Evolutionary conservation across 768 basidiomycete genomes (phyloP).

Genomic region (Coprinopsis marcescibilis): DNA sequence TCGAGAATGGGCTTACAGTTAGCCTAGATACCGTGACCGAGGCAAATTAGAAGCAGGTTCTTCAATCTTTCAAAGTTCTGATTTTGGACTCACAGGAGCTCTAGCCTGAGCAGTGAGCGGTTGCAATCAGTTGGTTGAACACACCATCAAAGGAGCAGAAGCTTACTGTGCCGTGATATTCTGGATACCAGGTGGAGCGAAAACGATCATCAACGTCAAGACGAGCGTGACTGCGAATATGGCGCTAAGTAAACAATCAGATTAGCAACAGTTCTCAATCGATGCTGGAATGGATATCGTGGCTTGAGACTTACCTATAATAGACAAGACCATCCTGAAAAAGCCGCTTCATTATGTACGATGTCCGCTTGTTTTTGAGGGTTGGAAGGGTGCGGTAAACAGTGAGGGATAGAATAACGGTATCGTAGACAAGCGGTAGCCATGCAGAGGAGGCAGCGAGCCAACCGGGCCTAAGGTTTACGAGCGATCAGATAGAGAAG

Average conservation of each 20-base stretch:
- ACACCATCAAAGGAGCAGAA: not conserved
- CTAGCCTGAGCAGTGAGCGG: constrained; percentile 34
- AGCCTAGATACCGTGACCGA: constrained; percentile 11
- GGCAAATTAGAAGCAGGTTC: not conserved
- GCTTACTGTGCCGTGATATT: constrained; percentile 45
- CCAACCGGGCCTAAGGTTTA: constrained; percentile 23
- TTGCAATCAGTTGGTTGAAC: no score
- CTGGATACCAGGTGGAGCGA: constrained; percentile 38
- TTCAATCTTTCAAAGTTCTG: constrained; percentile 6
- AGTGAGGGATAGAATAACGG: constrained; percentile 34
- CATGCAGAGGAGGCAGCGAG: constrained; percentile 44
- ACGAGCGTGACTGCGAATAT: constrained; percentile 40
- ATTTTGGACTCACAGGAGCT: constrained; percentile 36
- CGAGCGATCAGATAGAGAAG: constrained; percentile 10
- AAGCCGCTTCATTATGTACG: constrained; percentile 35
- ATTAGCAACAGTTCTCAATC: no score
- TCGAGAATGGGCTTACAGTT: constrained; percentile 15
- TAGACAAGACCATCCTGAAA: constrained; percentile 43
- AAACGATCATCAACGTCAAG: constrained; percentile 41
- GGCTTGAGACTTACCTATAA: constrained; percentile 37
- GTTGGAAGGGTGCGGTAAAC: constrained; percentile 33
- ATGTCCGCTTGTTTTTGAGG: constrained; percentile 25
- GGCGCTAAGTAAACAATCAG: no score
- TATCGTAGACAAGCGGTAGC: constrained; percentile 46
- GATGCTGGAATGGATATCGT: no score